Evolutionary conservation across 495 filamentous ascomycete species (phyloP).

Genomic region (Chaetomium fimeti): DNA sequence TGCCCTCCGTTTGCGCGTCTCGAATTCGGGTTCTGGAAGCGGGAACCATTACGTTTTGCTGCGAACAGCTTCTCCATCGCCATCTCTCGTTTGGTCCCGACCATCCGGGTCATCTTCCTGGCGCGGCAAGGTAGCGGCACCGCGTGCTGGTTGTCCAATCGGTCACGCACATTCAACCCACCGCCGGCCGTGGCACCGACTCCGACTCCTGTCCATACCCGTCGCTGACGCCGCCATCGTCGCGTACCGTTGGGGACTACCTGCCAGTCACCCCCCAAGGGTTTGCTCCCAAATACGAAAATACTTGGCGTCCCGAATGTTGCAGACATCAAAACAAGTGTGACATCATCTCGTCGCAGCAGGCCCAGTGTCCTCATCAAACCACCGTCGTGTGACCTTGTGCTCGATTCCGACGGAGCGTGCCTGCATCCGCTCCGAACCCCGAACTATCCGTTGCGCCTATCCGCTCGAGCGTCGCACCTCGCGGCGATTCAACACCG

Average conservation of each 20-base stretch:
- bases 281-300: not conserved
- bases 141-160: constrained; percentile 1
- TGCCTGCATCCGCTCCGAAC: not conserved
- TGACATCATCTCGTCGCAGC: constrained; percentile 24
- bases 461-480: constrained; percentile 22
- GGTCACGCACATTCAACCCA: not conserved
- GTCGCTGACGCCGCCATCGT: not conserved
- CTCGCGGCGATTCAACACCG: constrained; percentile 54
- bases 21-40: constrained; percentile 7
- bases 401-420: constrained; percentile 6
- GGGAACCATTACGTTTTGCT: not conserved
- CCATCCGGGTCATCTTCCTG: not conserved
- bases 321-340: not conserved
- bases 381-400: constrained; percentile 12
- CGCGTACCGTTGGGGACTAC: not conserved
- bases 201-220: not conserved
- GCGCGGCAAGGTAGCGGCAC: not conserved
- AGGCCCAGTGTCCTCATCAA: constrained; percentile 14
- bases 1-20: not conserved
- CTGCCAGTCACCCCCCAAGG: not conserved
- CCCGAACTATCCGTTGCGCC: not conserved
- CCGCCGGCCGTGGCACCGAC: constrained; percentile 2
- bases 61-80: constrained; percentile 5
- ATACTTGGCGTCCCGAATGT: not conserved
- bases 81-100: constrained; percentile 10